Evolutionary conservation across 2,329 filamentous ascomycete genomes (phyloP).

Genomic region (Cladosporium austrohemisphaericum): DNA sequence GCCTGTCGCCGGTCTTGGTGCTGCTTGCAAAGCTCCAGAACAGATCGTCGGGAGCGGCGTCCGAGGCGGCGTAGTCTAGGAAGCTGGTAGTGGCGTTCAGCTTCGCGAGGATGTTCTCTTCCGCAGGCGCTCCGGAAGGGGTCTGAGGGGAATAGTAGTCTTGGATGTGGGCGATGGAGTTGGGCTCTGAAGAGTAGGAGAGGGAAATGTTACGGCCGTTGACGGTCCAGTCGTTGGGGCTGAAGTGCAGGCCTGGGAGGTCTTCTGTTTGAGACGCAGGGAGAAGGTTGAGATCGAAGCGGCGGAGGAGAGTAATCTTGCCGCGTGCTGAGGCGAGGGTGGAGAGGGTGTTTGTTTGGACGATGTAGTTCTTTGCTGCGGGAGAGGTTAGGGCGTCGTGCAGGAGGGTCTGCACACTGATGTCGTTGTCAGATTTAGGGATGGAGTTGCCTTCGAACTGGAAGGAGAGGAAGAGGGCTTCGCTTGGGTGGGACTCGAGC

Average conservation of each 20-base stretch:
- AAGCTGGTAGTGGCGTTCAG: slow-evolving; percentile 42
- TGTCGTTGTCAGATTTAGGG: slow-evolving; percentile 33
- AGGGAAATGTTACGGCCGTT: slow-evolving; percentile 41
- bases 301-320: slow-evolving; percentile 43
- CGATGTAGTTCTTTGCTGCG: slow-evolving; percentile 40
- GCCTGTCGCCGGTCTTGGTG: slow-evolving; percentile 39
- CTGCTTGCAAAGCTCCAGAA: slow-evolving; percentile 50
- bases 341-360: slow-evolving; percentile 37
- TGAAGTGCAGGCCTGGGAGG: slow-evolving; percentile 48
- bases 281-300: slow-evolving; percentile 44
- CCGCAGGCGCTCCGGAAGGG: slow-evolving; percentile 29
- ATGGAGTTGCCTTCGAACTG: slow-evolving; percentile 44
- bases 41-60: slow-evolving; percentile 34
- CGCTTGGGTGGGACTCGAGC: slow-evolving; percentile 46
- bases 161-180: slow-evolving; percentile 46
- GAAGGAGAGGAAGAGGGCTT: slow-evolving; percentile 46
- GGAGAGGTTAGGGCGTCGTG: slow-evolving; percentile 38
- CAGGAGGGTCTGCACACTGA: slow-evolving; percentile 37
- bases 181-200: slow-evolving; percentile 34
- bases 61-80: slow-evolving; percentile 37
- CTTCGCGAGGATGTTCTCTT: slow-evolving; percentile 44
- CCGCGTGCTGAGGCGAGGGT: slow-evolving; percentile 36
- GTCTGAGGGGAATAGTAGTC: slow-evolving; percentile 47
- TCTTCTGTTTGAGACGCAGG: slow-evolving; percentile 32
- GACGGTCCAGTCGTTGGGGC: slow-evolving; percentile 43